phyloP scores from a whole-genome alignment of 371 early-diverging fungal genomes.

The Mucor lusitanicus region DNA sequence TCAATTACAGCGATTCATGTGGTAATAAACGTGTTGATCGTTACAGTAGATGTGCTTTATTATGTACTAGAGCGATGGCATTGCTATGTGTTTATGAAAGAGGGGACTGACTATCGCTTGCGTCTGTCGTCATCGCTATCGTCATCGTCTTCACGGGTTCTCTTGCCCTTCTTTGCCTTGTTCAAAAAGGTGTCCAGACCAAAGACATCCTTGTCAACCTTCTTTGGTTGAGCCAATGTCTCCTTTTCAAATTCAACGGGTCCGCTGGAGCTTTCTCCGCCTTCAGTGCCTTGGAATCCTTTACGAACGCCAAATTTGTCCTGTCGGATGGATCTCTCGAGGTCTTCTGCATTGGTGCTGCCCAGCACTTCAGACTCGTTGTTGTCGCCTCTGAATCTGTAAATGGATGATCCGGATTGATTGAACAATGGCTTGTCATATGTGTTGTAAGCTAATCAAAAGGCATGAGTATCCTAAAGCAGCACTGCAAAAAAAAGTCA shows the following conservation, averaged over 20 bases:
- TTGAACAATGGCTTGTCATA: slow-evolving; percentile 93
- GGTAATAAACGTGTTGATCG: slow-evolving; percentile 52
- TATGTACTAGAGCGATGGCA: not conserved
- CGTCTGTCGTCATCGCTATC: slow-evolving; percentile 20
- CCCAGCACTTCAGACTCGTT: slow-evolving; percentile 70
- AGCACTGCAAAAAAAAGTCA: not conserved
- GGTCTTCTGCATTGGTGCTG: slow-evolving; percentile 68
- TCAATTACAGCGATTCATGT: slow-evolving; percentile 86
- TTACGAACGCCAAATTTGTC: slow-evolving; percentile 69
- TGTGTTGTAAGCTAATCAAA: slow-evolving; percentile 66
- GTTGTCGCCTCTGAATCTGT: slow-evolving; percentile 75
- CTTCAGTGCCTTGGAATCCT: slow-evolving; percentile 74
- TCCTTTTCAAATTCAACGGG: slow-evolving; percentile 95
- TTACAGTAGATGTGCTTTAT: not conserved
- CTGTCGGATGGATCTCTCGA: slow-evolving; percentile 69
- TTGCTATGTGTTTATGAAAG: not conserved
- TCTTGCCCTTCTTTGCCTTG: slow-evolving; percentile 52
- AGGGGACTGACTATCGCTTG: slow-evolving; percentile 10
- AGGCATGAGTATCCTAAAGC: not conserved
- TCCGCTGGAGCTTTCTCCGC: slow-evolving; percentile 58
- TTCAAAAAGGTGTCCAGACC: slow-evolving; percentile 64
- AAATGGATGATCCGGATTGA: slow-evolving; percentile 72
- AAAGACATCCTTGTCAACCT: slow-evolving; percentile 53
- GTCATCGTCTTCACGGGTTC: slow-evolving; percentile 24
- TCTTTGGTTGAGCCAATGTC: slow-evolving; percentile 23